These are phyloP conservation scores for Euphorbia lathyris DNA, from an alignment of 345 rosid genomes.

Conservation along the genomic window DNA sequence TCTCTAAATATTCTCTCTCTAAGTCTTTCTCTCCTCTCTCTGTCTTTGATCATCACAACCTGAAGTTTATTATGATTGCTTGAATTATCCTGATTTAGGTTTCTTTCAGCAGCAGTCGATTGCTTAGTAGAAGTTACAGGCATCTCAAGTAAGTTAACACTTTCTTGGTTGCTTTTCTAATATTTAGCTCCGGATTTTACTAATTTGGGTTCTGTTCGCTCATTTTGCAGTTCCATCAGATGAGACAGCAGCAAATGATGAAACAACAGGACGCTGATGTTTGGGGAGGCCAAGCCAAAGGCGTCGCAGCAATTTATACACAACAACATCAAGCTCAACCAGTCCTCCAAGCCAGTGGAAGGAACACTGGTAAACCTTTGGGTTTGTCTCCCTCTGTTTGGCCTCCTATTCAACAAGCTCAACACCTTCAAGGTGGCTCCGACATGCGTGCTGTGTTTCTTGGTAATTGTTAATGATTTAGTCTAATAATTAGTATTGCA, in stretches of 20 bases:
- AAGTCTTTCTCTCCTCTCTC: too few relatives aligned
- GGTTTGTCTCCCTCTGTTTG: conserved; percentile 54
- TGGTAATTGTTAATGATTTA: too few relatives aligned
- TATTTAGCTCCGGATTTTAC: too few relatives aligned
- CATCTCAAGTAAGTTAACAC: conserved; percentile 44
- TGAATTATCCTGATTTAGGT: conserved; percentile 23
- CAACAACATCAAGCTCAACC: conserved; percentile 8
- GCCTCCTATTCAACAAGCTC: conserved; percentile 46
- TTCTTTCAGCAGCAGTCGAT: conserved; percentile 36
- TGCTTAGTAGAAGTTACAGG: conserved; percentile 52
- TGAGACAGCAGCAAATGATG: conserved; percentile 54
- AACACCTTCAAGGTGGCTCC: conserved; percentile 32
- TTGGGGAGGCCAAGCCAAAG: conserved; percentile 31
- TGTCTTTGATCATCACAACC: too few relatives aligned
- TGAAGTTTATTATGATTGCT: too few relatives aligned
- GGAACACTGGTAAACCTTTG: conserved; percentile 15
- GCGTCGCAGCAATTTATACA: conserved; percentile 17
- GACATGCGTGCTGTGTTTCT: conserved; percentile 60
- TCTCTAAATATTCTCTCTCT: too few relatives aligned
- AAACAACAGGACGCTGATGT: conserved; percentile 25
- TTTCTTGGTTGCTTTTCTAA: too few relatives aligned
- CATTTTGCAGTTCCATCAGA: conserved; percentile 44
- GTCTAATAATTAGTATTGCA: too few relatives aligned
- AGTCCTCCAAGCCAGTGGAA: conserved; percentile 3
- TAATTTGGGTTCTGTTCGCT: background rate